phyloP scores from a whole-genome alignment of 306 rosid genomes.

The Vigna trinervia region DNA sequence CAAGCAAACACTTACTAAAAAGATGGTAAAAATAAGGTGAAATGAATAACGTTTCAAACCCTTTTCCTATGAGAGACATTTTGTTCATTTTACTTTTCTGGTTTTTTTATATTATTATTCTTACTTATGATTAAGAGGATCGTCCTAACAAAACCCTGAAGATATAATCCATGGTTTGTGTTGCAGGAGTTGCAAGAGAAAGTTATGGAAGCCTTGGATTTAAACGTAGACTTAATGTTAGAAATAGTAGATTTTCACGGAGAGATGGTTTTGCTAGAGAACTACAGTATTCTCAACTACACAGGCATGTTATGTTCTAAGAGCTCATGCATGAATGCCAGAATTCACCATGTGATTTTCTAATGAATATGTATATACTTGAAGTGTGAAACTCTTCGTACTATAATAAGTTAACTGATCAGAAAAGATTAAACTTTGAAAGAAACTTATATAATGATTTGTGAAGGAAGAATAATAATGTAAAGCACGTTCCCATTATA shows the following conservation, averaged over 20 bases:
- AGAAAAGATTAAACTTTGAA: background rate
- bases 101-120: no score
- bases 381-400: no score
- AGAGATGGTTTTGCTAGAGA: conserved; percentile 92
- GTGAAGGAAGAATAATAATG: background rate
- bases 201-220: conserved; percentile 60
- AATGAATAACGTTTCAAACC: background rate
- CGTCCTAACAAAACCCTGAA: background rate
- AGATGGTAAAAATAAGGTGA: background rate
- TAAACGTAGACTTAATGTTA: conserved; percentile 62
- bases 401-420: background rate
- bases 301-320: conserved; percentile 54
- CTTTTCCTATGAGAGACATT: no score
- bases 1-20: background rate
- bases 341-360: background rate
- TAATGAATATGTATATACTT: no score
- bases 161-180: conserved; percentile 7
- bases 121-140: background rate
- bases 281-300: conserved; percentile 85
- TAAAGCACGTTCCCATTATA: no score
- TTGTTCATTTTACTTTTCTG: no score
- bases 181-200: conserved; percentile 78
- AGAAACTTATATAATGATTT: background rate
- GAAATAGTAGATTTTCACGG: conserved; percentile 91
- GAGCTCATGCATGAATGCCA: background rate